Evolutionary conservation across 306 rosid species (phyloP), one percentile per base, ranked within the genome.

Genomic region (Medicago ruthenica): DNA sequence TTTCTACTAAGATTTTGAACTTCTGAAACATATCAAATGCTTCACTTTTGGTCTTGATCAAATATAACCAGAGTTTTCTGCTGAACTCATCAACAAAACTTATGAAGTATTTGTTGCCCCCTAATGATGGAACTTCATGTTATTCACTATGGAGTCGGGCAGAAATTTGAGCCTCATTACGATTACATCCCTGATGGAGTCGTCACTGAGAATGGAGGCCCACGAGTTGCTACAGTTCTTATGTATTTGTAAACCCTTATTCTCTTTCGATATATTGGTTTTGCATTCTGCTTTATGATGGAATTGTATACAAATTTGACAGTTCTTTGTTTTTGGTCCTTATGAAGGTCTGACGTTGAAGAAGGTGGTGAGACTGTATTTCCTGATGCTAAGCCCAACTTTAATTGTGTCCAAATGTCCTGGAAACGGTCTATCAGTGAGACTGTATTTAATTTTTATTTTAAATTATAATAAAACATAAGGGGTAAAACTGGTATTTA

Each of bases 281-380:
- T 20, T 67, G 31, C 51, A 36, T 74, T 31, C 50, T 53, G 76
- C 63, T 71, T 83, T 59, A n/a, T 68, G 55, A 71, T 21, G 27
- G 17, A 6, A 73, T 22, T 60, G 51, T 36, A 1, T 24, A 16
- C 47, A 71, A 73, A 15, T 48, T 45, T 36, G 10, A 22, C 6
- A 12, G 71, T 47, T 70, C 42, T 16, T 16, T 48, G 70, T 62
- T 27, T 66, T 60, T 76, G 63, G 61, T 50, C 47, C 41, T 62
- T 75, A 73, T 80, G 83, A 88, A 91, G 97, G 83, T 95, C 97
- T 22, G 96, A 95, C 59, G 98, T 92, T 54, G 96, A 95, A 84
- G 93, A 92, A 83, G 98, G 98, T 0, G 97, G 96, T 0, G 98
- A 95, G 88, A 92, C 96, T 0, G 83, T 95, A 53, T 92, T 95